Conservation (phyloP, 176 grass and related monocot species). For the Triticum monococcum region DNA sequence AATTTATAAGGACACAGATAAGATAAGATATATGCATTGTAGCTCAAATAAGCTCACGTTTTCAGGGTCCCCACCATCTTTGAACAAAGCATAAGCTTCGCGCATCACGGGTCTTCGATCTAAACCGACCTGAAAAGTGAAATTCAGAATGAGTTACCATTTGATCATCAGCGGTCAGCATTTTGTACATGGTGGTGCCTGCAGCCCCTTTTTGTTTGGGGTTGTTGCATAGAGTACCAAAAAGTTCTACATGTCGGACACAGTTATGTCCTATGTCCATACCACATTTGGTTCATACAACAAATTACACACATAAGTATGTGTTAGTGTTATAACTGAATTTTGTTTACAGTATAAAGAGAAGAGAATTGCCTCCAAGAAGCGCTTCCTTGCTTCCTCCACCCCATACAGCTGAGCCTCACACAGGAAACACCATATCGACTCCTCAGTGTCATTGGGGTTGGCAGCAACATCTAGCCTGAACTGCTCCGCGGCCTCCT, state of each 20-base stretch:
- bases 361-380: constrained; percentile 61
- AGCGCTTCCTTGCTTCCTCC: constrained; percentile 61
- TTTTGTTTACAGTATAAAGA: not conserved
- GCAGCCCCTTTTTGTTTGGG: not conserved
- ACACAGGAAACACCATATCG: constrained; percentile 90
- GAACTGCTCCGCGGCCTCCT: constrained; percentile 87
- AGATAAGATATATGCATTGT: not conserved
- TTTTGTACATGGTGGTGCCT: not conserved
- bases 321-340: no score
- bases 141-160: not conserved
- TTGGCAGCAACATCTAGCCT: constrained; percentile 79
- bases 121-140: constrained; percentile 59
- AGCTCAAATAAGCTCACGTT: constrained; percentile 44
- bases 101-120: constrained; percentile 82
- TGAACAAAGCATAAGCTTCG: constrained; percentile 64
- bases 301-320: not conserved
- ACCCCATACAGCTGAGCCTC: constrained; percentile 71
- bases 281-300: not conserved
- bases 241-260: not conserved
- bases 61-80: constrained; percentile 72
- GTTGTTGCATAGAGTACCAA: not conserved
- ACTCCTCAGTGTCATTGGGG: constrained; percentile 79
- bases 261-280: not conserved
- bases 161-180: not conserved
- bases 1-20: not conserved